Evolutionary conservation across 1,284 basidiomycete genomes (phyloP).

Genomic region (Trichosporon faecale): DNA sequence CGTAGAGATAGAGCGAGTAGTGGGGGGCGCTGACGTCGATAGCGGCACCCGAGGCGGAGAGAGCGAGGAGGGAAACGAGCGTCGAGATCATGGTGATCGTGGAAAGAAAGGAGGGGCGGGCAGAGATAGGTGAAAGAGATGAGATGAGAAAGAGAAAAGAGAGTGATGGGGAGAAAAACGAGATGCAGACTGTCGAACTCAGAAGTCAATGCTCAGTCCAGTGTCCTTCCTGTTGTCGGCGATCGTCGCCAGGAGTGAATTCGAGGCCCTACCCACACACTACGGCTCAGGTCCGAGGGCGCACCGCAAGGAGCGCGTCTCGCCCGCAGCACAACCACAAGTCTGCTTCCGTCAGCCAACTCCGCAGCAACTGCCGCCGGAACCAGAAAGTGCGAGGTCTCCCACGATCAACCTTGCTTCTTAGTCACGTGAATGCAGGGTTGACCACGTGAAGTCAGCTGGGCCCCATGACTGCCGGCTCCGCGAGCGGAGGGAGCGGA

Average conservation of each 20-base stretch:
- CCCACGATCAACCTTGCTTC: background rate
- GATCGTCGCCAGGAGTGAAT: background rate
- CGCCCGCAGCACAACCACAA: background rate
- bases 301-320: background rate
- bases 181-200: background rate
- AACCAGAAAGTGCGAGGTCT: background rate
- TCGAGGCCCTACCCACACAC: background rate
- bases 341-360: background rate
- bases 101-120: background rate
- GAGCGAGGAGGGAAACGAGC: constrained; percentile 19
- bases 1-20: constrained; percentile 48
- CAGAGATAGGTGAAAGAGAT: background rate
- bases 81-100: constrained; percentile 14
- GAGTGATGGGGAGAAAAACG: background rate
- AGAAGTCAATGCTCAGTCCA: background rate
- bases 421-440: background rate
- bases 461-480: background rate
- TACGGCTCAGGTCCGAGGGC: background rate
- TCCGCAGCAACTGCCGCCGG: background rate
- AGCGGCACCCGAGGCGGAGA: constrained; percentile 15
- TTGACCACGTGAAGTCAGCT: too few species aligned
- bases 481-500: background rate
- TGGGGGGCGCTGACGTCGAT: constrained; percentile 38
- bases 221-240: background rate
- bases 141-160: background rate